Conservation (phyloP, 495 filamentous ascomycete species). For the Oleoguttula mirabilis region DNA sequence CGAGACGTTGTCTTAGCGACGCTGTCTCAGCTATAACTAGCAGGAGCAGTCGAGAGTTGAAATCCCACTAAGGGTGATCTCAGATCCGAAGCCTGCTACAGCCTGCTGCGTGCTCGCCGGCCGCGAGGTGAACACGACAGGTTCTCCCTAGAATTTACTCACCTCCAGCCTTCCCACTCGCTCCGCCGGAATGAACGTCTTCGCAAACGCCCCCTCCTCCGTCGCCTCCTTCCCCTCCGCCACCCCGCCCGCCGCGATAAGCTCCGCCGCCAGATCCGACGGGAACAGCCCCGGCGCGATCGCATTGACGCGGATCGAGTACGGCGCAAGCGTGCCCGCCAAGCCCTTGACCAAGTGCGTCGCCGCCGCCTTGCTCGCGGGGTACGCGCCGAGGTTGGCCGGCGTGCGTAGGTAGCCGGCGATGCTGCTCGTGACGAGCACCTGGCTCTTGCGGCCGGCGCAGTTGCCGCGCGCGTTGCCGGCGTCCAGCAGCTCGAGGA, state of each 20-base stretch:
- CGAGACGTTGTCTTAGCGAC: too few relatives aligned
- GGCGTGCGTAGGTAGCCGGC: constrained; percentile 23
- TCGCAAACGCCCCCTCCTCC: constrained; percentile 18
- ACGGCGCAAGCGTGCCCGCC: constrained; percentile 23
- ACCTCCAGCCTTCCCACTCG: constrained; percentile 25
- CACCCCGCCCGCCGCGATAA: constrained; percentile 11
- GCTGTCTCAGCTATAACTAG: too few relatives aligned
- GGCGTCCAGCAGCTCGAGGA: constrained; percentile 34
- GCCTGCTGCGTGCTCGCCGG: too few relatives aligned
- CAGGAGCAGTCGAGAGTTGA: too few relatives aligned
- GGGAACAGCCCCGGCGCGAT: constrained; percentile 24
- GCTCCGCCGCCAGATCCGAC: constrained; percentile 22
- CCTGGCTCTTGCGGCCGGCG: constrained; percentile 27
- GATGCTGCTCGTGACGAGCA: constrained; percentile 29
- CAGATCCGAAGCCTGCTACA: too few relatives aligned
- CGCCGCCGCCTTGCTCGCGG: constrained; percentile 31
- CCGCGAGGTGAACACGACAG: too few relatives aligned
- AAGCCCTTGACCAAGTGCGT: constrained; percentile 29
- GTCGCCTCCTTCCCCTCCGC: constrained; percentile 11
- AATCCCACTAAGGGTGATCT: too few relatives aligned
- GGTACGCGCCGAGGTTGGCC: constrained; percentile 10
- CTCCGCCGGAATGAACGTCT: constrained; percentile 25
- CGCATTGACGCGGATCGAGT: constrained; percentile 25
- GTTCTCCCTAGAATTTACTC: too few relatives aligned
- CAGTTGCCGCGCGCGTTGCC: constrained; percentile 28